Conservation (phyloP, 805 yeast genomes). For the Starmerella floricola region DNA sequence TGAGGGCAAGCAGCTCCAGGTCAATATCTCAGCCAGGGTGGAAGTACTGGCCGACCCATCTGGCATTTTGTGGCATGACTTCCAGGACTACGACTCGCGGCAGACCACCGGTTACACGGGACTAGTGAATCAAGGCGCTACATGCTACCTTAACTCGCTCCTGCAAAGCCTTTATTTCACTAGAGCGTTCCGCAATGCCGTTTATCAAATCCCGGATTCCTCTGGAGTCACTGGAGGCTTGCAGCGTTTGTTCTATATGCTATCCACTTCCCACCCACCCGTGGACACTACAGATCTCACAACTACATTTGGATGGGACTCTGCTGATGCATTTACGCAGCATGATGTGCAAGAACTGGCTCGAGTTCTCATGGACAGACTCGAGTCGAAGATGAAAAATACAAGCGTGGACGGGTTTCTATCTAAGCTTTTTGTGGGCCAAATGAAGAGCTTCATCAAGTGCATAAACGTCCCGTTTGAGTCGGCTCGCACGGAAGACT, state of each 20-base stretch:
- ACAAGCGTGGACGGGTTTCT: slow-evolving; percentile 65
- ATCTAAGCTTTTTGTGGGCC: slow-evolving; percentile 82
- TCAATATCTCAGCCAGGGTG: slow-evolving; percentile 67
- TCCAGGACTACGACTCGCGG: slow-evolving; percentile 66
- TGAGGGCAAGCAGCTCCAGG: slow-evolving; percentile 28
- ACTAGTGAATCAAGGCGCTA: slow-evolving; percentile 91
- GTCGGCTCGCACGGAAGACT: slow-evolving; percentile 82
- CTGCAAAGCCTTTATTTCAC: slow-evolving; percentile 86
- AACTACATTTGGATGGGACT: slow-evolving; percentile 92
- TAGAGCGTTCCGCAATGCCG: slow-evolving; percentile 65
- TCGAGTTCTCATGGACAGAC: slow-evolving; percentile 85
- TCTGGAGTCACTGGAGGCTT: slow-evolving; percentile 65
- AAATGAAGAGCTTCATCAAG: slow-evolving; percentile 87
- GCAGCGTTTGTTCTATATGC: slow-evolving; percentile 73
- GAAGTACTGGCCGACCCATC: slow-evolving; percentile 77
- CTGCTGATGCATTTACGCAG: slow-evolving; percentile 89
- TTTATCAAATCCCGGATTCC: slow-evolving; percentile 71
- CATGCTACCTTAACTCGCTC: slow-evolving; percentile 88
- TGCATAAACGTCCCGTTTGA: slow-evolving; percentile 91
- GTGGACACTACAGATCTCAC: slow-evolving; percentile 81
- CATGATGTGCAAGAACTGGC: slow-evolving; percentile 96
- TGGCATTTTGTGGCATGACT: slow-evolving; percentile 88
- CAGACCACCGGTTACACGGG: slow-evolving; percentile 85
- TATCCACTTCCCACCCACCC: slow-evolving; percentile 61
- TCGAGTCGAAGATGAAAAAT: slow-evolving; percentile 84